These are phyloP conservation scores for Lactarius deliciosus DNA, from an alignment of 768 basidiomycete genomes.

Conservation along the genomic window DNA sequence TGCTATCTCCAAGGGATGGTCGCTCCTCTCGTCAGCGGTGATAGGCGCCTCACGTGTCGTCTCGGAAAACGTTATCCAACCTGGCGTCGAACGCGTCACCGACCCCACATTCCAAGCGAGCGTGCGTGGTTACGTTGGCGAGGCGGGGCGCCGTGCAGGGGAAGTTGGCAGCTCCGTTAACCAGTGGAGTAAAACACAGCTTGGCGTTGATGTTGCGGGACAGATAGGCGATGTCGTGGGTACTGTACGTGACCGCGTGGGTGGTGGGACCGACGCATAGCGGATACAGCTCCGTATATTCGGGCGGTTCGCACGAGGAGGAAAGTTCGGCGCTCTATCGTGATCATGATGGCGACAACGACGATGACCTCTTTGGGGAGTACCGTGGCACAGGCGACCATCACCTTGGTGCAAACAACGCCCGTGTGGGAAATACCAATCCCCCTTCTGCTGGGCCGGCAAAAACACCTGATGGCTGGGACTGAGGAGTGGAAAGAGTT, in stretches of 20 bases:
- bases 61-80: constrained; percentile 86
- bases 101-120: constrained; percentile 80
- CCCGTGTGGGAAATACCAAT: constrained; percentile 1
- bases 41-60: constrained; percentile 76
- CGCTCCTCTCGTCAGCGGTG: constrained; percentile 86
- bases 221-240: constrained; percentile 70
- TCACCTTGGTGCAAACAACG: neutral
- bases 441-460: constrained; percentile 21
- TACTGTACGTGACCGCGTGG: constrained; percentile 56
- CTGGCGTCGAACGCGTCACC: constrained; percentile 74
- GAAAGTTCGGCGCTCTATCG: constrained; percentile 64
- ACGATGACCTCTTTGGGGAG: constrained; percentile 44
- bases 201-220: constrained; percentile 85
- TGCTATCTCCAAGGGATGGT: constrained; percentile 94
- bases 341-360: constrained; percentile 53
- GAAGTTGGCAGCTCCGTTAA: constrained; percentile 65
- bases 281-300: constrained; percentile 38
- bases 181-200: constrained; percentile 70
- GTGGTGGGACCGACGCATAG: constrained; percentile 53
- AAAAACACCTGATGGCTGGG: constrained; percentile 45
- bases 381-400: constrained; percentile 15
- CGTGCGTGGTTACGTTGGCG: constrained; percentile 68
- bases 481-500: constrained; percentile 52
- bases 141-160: constrained; percentile 65
- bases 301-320: constrained; percentile 50